Evolutionary conservation across 345 rosid genomes (phyloP).

Genomic region (Eucalyptus tenuipes): DNA sequence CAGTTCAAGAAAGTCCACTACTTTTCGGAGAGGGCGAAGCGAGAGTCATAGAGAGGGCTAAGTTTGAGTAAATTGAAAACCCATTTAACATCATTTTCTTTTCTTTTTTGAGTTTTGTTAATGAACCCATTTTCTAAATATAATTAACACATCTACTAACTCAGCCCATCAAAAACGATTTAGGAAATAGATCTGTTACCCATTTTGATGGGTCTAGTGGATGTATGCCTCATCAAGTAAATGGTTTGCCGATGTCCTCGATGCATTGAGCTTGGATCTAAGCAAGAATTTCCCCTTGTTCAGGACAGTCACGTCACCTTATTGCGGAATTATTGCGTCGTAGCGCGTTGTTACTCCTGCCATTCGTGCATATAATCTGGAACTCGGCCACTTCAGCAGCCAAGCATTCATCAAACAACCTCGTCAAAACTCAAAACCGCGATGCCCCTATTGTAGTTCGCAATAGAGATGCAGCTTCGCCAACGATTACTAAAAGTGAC

Average conservation of each 20-base stretch:
- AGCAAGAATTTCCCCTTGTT: not conserved
- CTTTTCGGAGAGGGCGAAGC: not conserved
- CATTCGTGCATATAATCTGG: not conserved
- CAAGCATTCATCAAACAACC: not conserved
- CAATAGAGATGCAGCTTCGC: not conserved
- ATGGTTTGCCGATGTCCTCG: accelerated
- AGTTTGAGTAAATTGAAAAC: not conserved
- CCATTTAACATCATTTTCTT: not conserved
- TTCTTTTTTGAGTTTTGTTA: not conserved
- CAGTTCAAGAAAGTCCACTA: not conserved
- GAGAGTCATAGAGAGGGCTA: not conserved
- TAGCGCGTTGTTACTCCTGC: not conserved
- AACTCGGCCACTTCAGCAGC: not conserved
- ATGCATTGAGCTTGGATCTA: not conserved
- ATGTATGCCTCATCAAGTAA: not conserved
- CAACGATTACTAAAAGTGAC: not conserved
- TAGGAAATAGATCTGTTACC: not conserved
- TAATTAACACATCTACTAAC: not conserved
- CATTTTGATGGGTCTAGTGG: not conserved
- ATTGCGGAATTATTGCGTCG: not conserved
- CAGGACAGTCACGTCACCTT: not conserved
- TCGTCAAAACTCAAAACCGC: not conserved
- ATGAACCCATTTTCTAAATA: not conserved
- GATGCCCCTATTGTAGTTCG: not conserved
- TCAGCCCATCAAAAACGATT: not conserved